These are phyloP conservation scores for Lasiodiplodia hormozganensis DNA, from an alignment of 2,329 filamentous ascomycete species.

Conservation along the genomic window DNA sequence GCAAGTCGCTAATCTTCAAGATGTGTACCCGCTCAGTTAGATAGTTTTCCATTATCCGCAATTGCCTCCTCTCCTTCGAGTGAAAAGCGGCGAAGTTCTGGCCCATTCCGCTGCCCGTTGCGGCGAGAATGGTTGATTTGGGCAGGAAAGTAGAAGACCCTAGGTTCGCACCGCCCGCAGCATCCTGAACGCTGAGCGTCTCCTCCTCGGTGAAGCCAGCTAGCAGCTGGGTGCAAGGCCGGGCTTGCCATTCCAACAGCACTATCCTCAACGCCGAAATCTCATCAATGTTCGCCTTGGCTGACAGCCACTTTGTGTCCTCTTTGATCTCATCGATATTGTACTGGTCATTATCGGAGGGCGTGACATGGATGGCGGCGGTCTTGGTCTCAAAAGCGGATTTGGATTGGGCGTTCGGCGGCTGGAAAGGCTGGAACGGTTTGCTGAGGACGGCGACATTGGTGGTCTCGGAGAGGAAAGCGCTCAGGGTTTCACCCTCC, in stretches of 20 bases:
- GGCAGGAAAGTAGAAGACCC: constrained; percentile 57
- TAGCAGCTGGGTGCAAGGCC: constrained; percentile 74
- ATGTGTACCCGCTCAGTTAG: constrained; percentile 71
- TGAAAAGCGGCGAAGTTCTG: constrained; percentile 57
- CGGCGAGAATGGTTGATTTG: constrained; percentile 52
- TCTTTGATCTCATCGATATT: constrained; percentile 81
- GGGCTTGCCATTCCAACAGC: constrained; percentile 82
- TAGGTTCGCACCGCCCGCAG: constrained; percentile 70
- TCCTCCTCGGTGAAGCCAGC: constrained; percentile 79
- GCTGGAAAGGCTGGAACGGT: constrained; percentile 71
- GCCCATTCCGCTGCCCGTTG: constrained; percentile 35
- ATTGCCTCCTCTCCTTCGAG: constrained; percentile 66
- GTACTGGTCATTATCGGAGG: constrained; percentile 69
- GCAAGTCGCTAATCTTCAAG: constrained; percentile 45
- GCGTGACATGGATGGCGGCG: constrained; percentile 82
- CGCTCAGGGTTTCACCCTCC: constrained; percentile 55
- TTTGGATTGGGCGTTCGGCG: constrained; percentile 68
- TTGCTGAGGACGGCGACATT: constrained; percentile 72
- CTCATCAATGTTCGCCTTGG: constrained; percentile 78
- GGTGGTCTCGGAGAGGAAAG: constrained; percentile 75
- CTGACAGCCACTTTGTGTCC: constrained; percentile 86
- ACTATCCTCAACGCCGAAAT: constrained; percentile 80
- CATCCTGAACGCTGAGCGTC: constrained; percentile 75
- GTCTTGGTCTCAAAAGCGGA: constrained; percentile 82
- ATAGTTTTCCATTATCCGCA: constrained; percentile 74